Evolutionary conservation across 2,329 filamentous ascomycete genomes (phyloP).

Genomic region (Ophiostoma sp.): DNA sequence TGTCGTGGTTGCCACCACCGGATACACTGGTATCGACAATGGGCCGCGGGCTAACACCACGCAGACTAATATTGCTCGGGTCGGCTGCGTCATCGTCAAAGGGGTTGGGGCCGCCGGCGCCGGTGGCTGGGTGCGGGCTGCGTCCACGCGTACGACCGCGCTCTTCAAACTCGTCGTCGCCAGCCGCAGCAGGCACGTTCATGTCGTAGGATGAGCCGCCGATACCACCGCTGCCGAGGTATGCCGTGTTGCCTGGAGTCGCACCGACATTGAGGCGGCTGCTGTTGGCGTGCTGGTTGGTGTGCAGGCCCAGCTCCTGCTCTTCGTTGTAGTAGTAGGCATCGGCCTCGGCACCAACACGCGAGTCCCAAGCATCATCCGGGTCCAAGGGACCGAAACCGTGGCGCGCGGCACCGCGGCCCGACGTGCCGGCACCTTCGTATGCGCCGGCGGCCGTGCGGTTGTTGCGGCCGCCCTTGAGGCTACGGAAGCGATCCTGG

Average conservation of each 20-base stretch:
- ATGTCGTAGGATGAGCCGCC: conserved; percentile 49
- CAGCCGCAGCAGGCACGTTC: conserved; percentile 45
- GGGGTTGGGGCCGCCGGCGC: conserved; percentile 55
- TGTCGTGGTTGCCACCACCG: conserved; percentile 35
- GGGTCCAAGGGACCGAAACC: conserved; percentile 65
- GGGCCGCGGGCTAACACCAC: conserved; percentile 77
- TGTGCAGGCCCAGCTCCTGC: conserved; percentile 63
- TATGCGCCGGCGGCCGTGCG: conserved; percentile 70
- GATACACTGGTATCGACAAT: conserved; percentile 49
- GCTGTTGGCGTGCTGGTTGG: conserved; percentile 37
- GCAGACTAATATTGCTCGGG: conserved; percentile 60
- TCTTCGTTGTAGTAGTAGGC: conserved; percentile 65
- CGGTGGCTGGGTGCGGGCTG: conserved; percentile 35
- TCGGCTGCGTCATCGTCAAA: conserved; percentile 65
- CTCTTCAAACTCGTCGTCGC: conserved; percentile 35
- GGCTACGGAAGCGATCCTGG: conserved; percentile 61
- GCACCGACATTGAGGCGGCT: conserved; percentile 22
- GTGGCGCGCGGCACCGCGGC: conserved; percentile 42
- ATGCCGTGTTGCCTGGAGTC: conserved; percentile 24
- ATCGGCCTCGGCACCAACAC: conserved; percentile 73
- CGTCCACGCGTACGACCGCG: conserved; percentile 49
- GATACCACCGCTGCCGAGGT: conserved; percentile 23
- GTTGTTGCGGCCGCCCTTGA: conserved; percentile 62
- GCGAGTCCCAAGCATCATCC: conserved; percentile 82
- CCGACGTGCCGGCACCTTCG: conserved; percentile 55